Base-by-base conservation (phyloP, 768 basidiomycete genomes). In the Trametes meyenii region DNA sequence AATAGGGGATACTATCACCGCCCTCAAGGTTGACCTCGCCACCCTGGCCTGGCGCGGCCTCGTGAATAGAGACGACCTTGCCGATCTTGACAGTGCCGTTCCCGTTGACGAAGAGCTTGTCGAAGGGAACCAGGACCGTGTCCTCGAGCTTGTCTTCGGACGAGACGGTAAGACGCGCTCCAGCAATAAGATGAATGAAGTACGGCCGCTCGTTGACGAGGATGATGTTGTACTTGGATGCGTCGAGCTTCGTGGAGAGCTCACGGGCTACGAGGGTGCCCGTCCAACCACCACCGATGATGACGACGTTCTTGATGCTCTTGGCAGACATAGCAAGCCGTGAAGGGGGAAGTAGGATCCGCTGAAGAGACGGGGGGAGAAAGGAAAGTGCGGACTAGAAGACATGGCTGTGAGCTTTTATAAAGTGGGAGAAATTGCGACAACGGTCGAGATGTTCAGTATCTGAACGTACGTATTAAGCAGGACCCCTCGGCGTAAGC, bases 211-310 rank as follows among this genome's bases (percentile, higher is more conserved):
- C 70, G 48, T 78, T 81, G 62, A 91, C 74, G 64, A 90, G 79
- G 59, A 84, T 72, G 61, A 90, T 69, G 61, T 79, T 77, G 72
- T 83, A 79, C 42, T 76, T 76, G 11, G 74, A 68, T 0, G 78
- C 58, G 70, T 85, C 77, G 62, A 89, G 79, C 46, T 77, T 78
- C 14, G 75, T 69, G 4, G 85, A 81, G 58, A 90, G 83, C 2
- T 69, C 70, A 29, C 79, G 77, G 1, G 79, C 80, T 51, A 81
- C 63, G 14, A 75, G 65, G 29, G 75, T 73, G 16, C 88, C 87
- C 1, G 78, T 79, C 19, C 73, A 75, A 51, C 85, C 88, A 35
- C 85, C 88, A 43, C 86, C 85, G 51, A 87, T 72, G 62, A 88
- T 74, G 39, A 88, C 76, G 64, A 78, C 69, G 59, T 71, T 75